Percentiles rank a stretch among this genome's conserved stretches.
These are phyloP conservation scores for Clitoria ternatea DNA, from an alignment of 306 rosid genomes.

Conservation along the genomic window DNA sequence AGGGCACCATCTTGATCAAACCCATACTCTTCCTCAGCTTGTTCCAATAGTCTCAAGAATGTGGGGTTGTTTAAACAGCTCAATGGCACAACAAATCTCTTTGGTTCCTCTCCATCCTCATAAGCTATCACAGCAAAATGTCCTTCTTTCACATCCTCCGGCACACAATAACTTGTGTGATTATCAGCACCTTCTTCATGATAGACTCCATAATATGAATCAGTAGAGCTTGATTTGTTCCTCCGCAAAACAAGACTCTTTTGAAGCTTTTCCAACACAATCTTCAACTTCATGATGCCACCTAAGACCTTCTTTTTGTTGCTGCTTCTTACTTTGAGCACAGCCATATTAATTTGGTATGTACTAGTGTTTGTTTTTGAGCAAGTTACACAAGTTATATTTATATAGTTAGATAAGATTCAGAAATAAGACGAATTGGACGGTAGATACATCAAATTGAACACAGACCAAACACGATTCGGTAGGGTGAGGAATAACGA, in stretches of 20 bases:
- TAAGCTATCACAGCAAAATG: constrained; percentile 78
- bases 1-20: constrained; percentile 66
- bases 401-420: not conserved
- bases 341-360: constrained; percentile 33
- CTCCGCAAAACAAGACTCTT: constrained; percentile 31
- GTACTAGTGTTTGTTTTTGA: not conserved
- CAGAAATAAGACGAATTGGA: not conserved
- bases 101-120: constrained; percentile 36
- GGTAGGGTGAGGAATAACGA: too few relatives aligned
- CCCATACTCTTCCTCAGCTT: constrained; percentile 71
- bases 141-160: constrained; percentile 64
- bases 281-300: constrained; percentile 43
- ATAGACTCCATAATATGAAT: not conserved
- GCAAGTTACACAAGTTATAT: not conserved
- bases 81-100: constrained; percentile 68
- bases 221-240: constrained; percentile 10
- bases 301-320: constrained; percentile 37
- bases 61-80: constrained; percentile 48
- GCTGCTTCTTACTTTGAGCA: not conserved
- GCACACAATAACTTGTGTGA: constrained; percentile 19
- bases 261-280: constrained; percentile 48
- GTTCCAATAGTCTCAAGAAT: constrained; percentile 57
- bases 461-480: constrained; percentile 6
- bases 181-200: not conserved
- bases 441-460: not conserved